Base-by-base conservation (phyloP, 306 rosid species). In the Crataegus laevigata region DNA sequence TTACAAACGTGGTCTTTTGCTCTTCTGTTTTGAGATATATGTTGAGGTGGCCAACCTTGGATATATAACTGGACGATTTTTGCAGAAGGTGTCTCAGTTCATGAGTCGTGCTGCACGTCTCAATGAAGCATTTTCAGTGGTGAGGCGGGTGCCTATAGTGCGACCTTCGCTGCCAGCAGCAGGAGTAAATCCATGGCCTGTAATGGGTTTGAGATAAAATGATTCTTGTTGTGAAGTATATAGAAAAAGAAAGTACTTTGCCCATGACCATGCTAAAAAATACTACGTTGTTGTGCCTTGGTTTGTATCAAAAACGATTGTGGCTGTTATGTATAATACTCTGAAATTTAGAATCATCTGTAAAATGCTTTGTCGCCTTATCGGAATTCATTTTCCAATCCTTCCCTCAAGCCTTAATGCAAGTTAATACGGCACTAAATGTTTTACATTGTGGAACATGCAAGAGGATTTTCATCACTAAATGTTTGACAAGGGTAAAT, bases 41-140 rank as follows among this genome's bases (percentile, higher is more conserved):
- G 2, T 25, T 73, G 38, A 71, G 29, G 43, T 26, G 22, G 61
- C n/a, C 43, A 42, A 65, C 61, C 25, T 8, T 21, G 8, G 34
- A n/a, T 73, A 51, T 81, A 19, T 66, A 43, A 71, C 76, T 80
- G 65, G 26, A 52, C 12, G 5, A 22, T 29, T 15, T 72, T 76
- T 83, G 88, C 96, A 94, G 99, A 94, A 92, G 96, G 89, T 83
- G 59, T 85, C 96, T 68, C 97, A 84, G 82, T 86, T 89, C 78
- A 87, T 83, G 92, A 86, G 82, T 73, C 96, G 90, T 22, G 96
- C 90, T 47, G 93, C 89, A 5, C 98, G 92, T 66, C 97, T 94
- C 25, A 94, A 94, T n/a, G 98, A 94, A 85, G 96, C 99, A 52
- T 90, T 94, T 81, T 90, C 97, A 17, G 89, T 94, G 75, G 99